These are phyloP conservation scores for Pichia californica DNA, from an alignment of 805 yeast genomes.

Conservation along the genomic window DNA sequence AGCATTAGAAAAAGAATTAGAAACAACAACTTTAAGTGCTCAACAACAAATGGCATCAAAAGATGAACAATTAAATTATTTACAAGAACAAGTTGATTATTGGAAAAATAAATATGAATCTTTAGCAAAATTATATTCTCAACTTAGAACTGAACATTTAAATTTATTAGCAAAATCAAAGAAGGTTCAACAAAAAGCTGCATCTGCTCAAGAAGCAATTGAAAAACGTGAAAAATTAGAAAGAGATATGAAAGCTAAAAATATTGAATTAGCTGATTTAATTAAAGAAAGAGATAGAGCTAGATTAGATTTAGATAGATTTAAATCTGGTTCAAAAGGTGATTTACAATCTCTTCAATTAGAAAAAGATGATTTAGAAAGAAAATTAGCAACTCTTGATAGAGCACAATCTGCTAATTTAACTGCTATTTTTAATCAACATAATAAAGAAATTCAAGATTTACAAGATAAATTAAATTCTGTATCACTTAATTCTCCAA, in stretches of 20 bases:
- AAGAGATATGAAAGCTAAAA: slow-evolving; percentile 77
- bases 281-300: slow-evolving; percentile 89
- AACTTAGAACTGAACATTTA: slow-evolving; percentile 86
- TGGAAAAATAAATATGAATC: slow-evolving; percentile 89
- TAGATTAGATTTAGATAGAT: slow-evolving; percentile 69
- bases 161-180: slow-evolving; percentile 71
- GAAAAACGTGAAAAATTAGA: slow-evolving; percentile 77
- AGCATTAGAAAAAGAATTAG: slow-evolving; percentile 68
- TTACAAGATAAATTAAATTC: slow-evolving; percentile 35
- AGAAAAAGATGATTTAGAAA: slow-evolving; percentile 54
- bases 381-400: slow-evolving; percentile 52
- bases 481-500: slow-evolving; percentile 20
- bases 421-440: slow-evolving; percentile 51
- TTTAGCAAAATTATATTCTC: slow-evolving; percentile 82
- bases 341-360: slow-evolving; percentile 62
- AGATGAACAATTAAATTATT: slow-evolving; percentile 59
- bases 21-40: slow-evolving; percentile 54
- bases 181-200: slow-evolving; percentile 77
- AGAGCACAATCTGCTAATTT: slow-evolving; percentile 59
- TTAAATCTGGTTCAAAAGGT: slow-evolving; percentile 55
- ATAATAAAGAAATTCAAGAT: slow-evolving; percentile 54
- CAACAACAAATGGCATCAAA: slow-evolving; percentile 68
- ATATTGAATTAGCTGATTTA: slow-evolving; percentile 80
- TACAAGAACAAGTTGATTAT: slow-evolving; percentile 67
- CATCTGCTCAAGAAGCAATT: slow-evolving; percentile 83